Evolutionary conservation across 2,329 filamentous ascomycete genomes (phyloP).

Genomic region (Fusarium sp.): DNA sequence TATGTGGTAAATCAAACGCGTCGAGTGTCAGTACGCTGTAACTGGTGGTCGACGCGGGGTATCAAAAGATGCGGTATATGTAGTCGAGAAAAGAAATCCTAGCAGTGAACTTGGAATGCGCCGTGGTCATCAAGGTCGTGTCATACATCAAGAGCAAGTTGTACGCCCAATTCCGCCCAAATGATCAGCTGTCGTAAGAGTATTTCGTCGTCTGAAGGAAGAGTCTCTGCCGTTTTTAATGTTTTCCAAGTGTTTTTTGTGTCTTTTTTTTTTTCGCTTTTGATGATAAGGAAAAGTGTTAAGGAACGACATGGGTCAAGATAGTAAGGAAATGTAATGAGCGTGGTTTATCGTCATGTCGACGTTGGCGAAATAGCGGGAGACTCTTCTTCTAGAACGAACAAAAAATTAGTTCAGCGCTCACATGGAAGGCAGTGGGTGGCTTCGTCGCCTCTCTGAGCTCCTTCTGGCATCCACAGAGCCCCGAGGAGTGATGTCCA

Average conservation of each 20-base stretch:
- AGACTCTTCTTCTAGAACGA: conserved; percentile 46
- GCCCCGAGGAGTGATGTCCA: conserved; percentile 74
- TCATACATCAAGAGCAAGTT: conserved; percentile 45
- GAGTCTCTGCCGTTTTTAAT: conserved; percentile 38
- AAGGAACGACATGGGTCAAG: conserved; percentile 55
- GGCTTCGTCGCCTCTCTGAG: conserved; percentile 50
- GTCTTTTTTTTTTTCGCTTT: conserved; percentile 26
- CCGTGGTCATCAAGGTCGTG: conserved; percentile 48
- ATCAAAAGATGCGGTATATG: conserved; percentile 52
- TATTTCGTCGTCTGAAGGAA: conserved; percentile 34
- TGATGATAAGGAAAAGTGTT: conserved; percentile 49
- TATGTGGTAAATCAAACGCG: conserved; percentile 42
- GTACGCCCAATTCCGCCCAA: conserved; percentile 4
- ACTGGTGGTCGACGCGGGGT: conserved; percentile 50
- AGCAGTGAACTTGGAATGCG: conserved; percentile 44
- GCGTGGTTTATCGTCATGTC: conserved; percentile 31
- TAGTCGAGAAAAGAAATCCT: conserved; percentile 50
- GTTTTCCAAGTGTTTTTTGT: conserved; percentile 44
- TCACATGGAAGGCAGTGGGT: conserved; percentile 36
- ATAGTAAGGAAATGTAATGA: conserved; percentile 45
- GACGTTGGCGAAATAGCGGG: conserved; percentile 19
- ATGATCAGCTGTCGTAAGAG: conserved; percentile 10
- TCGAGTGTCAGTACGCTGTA: conserved; percentile 43
- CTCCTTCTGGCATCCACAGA: conserved; percentile 67
- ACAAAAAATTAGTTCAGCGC: conserved; percentile 33